These are phyloP conservation scores for Candida peoriensis DNA, from an alignment of 805 yeast species.

Conservation along the genomic window DNA sequence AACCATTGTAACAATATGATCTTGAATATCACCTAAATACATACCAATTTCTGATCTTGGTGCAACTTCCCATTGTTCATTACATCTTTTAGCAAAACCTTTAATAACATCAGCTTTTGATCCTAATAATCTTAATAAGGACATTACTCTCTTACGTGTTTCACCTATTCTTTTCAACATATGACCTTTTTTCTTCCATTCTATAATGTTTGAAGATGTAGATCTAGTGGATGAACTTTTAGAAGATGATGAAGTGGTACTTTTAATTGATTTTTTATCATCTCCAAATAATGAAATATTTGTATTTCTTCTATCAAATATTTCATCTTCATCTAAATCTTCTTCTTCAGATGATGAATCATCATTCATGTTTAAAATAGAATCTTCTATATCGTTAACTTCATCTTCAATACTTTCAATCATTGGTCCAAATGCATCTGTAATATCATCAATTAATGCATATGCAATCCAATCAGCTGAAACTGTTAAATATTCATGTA, in stretches of 20 bases:
- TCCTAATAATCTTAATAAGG: conserved; percentile 75
- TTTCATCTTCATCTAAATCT: conserved; percentile 28
- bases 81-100: conserved; percentile 88
- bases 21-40: conserved; percentile 13
- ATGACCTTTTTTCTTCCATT: conserved; percentile 92
- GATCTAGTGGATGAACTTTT: conserved; percentile 27
- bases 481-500: conserved; percentile 83
- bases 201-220: conserved; percentile 40
- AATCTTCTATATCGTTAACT: conserved; percentile 91
- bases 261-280: conserved; percentile 18
- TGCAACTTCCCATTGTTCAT: conserved; percentile 75
- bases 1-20: conserved; percentile 79
- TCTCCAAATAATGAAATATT: conserved; percentile 9
- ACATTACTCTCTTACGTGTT: conserved; percentile 91
- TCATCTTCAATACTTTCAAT: conserved; percentile 92
- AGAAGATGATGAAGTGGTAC: conserved; percentile 22
- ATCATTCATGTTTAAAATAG: conserved; percentile 78
- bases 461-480: conserved; percentile 97
- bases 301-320: conserved; percentile 8
- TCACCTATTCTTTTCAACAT: conserved; percentile 95
- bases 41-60: conserved; percentile 73
- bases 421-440: conserved; percentile 97
- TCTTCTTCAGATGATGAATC: conserved; percentile 30
- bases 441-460: conserved; percentile 93
- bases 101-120: conserved; percentile 97